Conservation (phyloP, 345 rosid species). For the Gossypium anomalum region DNA sequence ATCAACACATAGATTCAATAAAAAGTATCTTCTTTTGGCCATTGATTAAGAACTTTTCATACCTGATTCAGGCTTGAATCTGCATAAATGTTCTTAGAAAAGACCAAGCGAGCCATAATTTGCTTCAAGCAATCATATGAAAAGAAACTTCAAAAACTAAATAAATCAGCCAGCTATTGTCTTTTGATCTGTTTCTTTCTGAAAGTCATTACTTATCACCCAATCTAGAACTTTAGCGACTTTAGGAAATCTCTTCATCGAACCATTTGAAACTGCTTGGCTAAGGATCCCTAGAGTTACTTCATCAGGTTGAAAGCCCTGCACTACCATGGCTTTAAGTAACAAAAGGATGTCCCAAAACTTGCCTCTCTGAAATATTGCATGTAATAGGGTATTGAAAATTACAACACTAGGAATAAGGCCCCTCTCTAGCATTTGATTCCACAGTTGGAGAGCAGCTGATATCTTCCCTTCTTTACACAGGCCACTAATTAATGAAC, state of each 20-base stretch:
- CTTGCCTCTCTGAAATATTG: slow-evolving; percentile 21
- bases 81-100: not conserved
- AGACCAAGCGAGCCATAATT: not conserved
- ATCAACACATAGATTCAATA: slow-evolving; percentile 1
- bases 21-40: not conserved
- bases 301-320: slow-evolving; percentile 23
- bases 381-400: slow-evolving; percentile 23
- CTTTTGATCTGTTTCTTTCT: not conserved
- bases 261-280: slow-evolving; percentile 20
- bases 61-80: slow-evolving; percentile 5
- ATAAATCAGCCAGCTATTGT: not conserved
- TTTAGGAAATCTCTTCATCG: slow-evolving; percentile 23
- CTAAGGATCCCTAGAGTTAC: slow-evolving; percentile 18
- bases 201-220: not conserved
- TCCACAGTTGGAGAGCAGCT: slow-evolving; percentile 21
- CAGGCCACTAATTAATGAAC: slow-evolving; percentile 16
- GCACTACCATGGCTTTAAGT: slow-evolving; percentile 18
- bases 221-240: slow-evolving; percentile 19
- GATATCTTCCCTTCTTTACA: slow-evolving; percentile 26
- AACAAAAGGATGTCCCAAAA: slow-evolving; percentile 18
- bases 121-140: not conserved
- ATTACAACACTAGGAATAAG: slow-evolving; percentile 23
- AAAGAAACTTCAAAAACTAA: not conserved
- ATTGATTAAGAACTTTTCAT: not conserved
- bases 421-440: slow-evolving; percentile 24